Conservation (phyloP, 1,284 basidiomycete species). For the Takashimella tepidaria region DNA sequence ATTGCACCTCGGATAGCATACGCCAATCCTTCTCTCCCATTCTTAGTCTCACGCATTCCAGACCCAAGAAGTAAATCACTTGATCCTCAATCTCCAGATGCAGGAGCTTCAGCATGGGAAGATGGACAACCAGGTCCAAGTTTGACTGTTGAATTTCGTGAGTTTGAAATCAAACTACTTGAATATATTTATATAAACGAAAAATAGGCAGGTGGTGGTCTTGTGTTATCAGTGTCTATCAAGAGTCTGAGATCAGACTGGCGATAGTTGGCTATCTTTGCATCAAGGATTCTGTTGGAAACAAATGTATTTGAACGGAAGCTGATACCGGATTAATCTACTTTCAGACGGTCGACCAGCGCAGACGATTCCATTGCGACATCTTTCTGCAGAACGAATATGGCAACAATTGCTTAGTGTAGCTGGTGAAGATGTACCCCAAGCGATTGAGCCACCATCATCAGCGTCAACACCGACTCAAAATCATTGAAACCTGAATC, state of each 20-base stretch:
- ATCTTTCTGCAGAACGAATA: slow-evolving; percentile 24
- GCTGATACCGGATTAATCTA: no score
- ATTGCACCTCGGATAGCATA: slow-evolving; percentile 39
- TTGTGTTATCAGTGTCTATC: neutral
- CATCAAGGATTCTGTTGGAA: no score
- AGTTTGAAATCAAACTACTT: no score
- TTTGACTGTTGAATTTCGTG: slow-evolving; percentile 28
- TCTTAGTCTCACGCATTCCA: slow-evolving; percentile 25
- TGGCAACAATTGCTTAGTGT: slow-evolving; percentile 14
- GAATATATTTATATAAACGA: no score
- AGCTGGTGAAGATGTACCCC: neutral
- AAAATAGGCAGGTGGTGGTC: no score
- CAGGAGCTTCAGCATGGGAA: slow-evolving; percentile 10
- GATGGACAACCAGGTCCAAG: slow-evolving; percentile 17
- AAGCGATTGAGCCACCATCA: neutral
- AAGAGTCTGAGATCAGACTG: neutral
- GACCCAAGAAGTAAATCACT: slow-evolving; percentile 25
- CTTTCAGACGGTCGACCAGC: slow-evolving; percentile 16
- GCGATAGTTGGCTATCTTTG: no score
- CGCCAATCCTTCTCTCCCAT: slow-evolving; percentile 33
- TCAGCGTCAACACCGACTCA: no score
- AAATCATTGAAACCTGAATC: no score
- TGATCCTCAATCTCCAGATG: slow-evolving; percentile 21
- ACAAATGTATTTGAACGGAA: no score
- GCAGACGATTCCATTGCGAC: slow-evolving; percentile 21